Base-by-base conservation (phyloP, 345 rosid genomes). In the Syzygium aqueum region DNA sequence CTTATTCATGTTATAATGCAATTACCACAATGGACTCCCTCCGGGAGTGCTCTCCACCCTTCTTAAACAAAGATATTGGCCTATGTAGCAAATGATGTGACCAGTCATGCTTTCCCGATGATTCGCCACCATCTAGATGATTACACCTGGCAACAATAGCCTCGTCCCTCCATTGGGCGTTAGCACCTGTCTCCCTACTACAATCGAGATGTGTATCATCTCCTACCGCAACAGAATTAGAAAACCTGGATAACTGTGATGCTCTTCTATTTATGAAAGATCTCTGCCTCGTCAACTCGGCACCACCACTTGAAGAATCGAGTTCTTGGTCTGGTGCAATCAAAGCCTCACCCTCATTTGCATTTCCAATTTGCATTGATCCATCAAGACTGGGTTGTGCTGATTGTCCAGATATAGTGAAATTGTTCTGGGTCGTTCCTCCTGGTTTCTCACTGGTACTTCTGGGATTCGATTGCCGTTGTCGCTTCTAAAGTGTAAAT, bases 181-280 rank as follows among this genome's bases (percentile, higher is more conserved):
- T 93, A 17, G 85, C 90, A 85, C 89, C 87, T 6, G 88, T 84
- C 84, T 89, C 91, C 85, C 92, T 90, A 85, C 90, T 84, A 86
- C 90, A 91, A 90, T 93, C 95, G 40, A 92, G 91, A 73, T 90
- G 92, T 33, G 97, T 92, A 87, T 86, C 91, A 89, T 94, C 96
- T 93, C 97, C 93, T 61, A 94, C 92, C 28, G 95, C 98, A 85
- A 97, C 94, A 1, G 99, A 97, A 89, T 92, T 96, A 86, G 99
- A 92, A 92, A 94, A 96, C 91, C 93, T 92, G 85, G 96, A 90
- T 82, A 96, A 84, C n/a, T 92, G 92, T 4, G 92, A 89, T 85
- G 94, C 89, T 86, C 93, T 92, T 1, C 85, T 92, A 73, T 92
- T 90, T 51, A 89, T 84, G 86, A 84, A 91, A 49, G 98, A 92